A percentile compares a stretch with the other conserved stretches of the same genome.
phyloP scores from a whole-genome alignment of 345 rosid species.

The Turritis glabra region DNA sequence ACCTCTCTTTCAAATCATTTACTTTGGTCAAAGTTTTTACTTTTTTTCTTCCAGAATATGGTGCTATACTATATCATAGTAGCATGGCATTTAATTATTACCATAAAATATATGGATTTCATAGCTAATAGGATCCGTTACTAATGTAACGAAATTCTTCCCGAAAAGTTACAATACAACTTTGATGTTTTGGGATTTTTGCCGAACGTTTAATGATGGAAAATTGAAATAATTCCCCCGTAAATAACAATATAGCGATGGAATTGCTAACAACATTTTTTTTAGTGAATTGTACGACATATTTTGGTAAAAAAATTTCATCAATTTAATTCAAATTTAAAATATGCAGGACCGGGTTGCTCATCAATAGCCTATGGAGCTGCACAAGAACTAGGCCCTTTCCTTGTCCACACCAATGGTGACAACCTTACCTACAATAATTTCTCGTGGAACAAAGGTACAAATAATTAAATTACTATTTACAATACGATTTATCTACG shows the following conservation, averaged over 20 bases:
- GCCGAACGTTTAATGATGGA: not conserved
- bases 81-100: not conserved
- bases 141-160: not conserved
- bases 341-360: constrained; percentile 73
- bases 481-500: not conserved
- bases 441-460: constrained; percentile 76
- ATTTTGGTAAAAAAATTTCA: not conserved
- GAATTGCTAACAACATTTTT: not conserved
- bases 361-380: constrained; percentile 81
- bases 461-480: not conserved
- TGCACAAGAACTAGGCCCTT: constrained; percentile 79
- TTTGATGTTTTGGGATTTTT: not conserved
- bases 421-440: constrained; percentile 47
- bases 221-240: not conserved
- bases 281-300: not conserved
- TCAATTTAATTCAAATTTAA: not conserved
- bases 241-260: not conserved
- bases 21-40: not conserved
- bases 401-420: constrained; percentile 46
- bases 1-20: not conserved
- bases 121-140: not conserved
- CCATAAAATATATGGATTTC: too few relatives aligned
- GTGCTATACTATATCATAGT: not conserved
- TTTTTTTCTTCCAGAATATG: not conserved
- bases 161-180: not conserved